Evolutionary conservation across 345 rosid species (phyloP), one percentile per base, ranked within the genome.

Genomic region (Chamaenerion angustifolium): DNA sequence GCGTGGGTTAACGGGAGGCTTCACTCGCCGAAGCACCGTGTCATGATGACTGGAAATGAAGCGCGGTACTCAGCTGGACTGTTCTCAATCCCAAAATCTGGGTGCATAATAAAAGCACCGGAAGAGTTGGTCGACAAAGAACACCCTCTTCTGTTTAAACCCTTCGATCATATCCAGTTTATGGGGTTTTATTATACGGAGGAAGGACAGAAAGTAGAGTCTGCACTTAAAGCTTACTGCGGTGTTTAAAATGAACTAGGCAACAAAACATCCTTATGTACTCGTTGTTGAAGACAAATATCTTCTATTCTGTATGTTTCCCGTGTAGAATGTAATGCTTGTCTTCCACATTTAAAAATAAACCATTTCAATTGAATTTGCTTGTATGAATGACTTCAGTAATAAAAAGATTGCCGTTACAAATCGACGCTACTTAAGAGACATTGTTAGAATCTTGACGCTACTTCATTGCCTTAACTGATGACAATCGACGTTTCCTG

Each of bases 1-100:
- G 95, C 88, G 40, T 72, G 82, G 78, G 7, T 67, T 10, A 85
- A 85, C 46, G 95, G 85, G 12, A 53, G 72, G 51, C 15, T 85
- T 21, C 59, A 82, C 65, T 75, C 85, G 52, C 66, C 92, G 0
- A 31, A 56, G 47, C 95, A 85, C 45, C 76, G 88, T 0, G 92
- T 82, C 7, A 76, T 81, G 95, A 80, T 77, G 83, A 67, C 46
- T 0, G 88, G 88, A 67, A 64, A 67, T 31, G 62, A 64, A 25
- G 52, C 85, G 0, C 73, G 89, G 53, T 81, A 81, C 58, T 76
- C 82, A 0, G 52, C 71, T 0, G 89, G 82, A 40, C 40, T 81
- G 52, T 78, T 81, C 68, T 76, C 89, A 11, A 49, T 71, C 8
- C 82, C 80, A 0, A 78, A 69, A 70, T 72, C 62, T 10, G 80